These are phyloP conservation scores for Nissolia schottii DNA, from an alignment of 306 rosid genomes.

Conservation along the genomic window DNA sequence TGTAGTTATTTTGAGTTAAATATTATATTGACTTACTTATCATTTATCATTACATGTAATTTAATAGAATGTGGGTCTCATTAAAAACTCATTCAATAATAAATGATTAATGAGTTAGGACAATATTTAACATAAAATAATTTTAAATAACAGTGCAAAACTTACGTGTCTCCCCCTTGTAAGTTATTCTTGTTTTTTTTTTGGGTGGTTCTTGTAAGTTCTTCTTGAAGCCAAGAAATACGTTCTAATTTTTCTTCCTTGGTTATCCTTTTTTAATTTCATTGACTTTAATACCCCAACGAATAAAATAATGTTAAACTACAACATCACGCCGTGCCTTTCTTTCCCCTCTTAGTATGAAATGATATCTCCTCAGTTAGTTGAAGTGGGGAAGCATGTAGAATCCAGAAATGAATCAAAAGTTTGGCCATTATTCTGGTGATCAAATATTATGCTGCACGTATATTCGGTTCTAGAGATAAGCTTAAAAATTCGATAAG, in stretches of 20 bases:
- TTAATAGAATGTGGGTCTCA: too few species aligned
- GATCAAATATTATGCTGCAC: background rate
- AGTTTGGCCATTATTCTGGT: background rate
- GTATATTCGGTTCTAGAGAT: conserved; percentile 18
- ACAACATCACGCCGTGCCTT: background rate
- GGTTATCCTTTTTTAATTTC: too few species aligned
- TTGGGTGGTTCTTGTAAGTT: too few species aligned
- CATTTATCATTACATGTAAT: too few species aligned
- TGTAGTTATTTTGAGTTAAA: too few species aligned
- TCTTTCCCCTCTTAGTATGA: background rate
- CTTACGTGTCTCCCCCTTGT: background rate
- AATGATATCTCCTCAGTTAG: background rate
- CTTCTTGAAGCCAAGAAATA: background rate
- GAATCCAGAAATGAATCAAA: background rate
- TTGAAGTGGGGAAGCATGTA: background rate
- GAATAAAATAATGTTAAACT: background rate
- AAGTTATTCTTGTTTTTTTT: background rate
- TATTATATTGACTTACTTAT: too few species aligned
- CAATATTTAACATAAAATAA: too few species aligned
- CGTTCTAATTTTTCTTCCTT: too few species aligned
- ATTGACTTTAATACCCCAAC: background rate
- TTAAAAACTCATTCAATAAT: too few species aligned
- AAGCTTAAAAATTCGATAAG: background rate
- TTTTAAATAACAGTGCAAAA: too few species aligned
- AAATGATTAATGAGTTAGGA: too few species aligned